Conservation (phyloP, 306 rosid genomes). For the Elaeagnus macrophylla region DNA sequence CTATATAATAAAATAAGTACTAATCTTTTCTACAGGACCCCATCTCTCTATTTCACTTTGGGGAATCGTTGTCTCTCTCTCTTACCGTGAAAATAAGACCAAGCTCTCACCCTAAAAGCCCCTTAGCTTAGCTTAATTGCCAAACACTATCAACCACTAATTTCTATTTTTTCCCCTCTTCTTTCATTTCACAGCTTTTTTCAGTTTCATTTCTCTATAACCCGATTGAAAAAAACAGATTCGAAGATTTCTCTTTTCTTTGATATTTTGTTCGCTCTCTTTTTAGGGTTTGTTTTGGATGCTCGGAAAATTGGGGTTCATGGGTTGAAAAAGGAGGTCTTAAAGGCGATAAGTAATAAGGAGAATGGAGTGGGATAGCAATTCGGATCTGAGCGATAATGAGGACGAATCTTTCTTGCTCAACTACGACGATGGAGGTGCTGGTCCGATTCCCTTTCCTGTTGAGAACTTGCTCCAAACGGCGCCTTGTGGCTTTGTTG, state of each 20-base stretch:
- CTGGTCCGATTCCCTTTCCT: conserved; percentile 65
- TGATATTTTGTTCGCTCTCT: background rate
- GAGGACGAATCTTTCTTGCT: conserved; percentile 57
- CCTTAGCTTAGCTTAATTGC: conserved; percentile 19
- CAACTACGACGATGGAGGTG: conserved; percentile 26
- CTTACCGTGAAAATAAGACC: too few relatives aligned
- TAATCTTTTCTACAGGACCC: too few relatives aligned
- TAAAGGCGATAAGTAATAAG: background rate
- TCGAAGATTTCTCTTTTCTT: too few relatives aligned
- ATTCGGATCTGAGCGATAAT: conserved; percentile 91
- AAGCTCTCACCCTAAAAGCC: background rate
- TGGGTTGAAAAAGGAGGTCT: conserved; percentile 42
- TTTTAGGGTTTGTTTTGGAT: conserved; percentile 5
- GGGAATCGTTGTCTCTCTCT: too few relatives aligned
- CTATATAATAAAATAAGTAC: too few relatives aligned
- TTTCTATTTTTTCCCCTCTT: conserved; percentile 19
- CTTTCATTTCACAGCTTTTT: background rate
- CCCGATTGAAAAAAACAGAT: background rate
- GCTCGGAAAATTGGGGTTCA: conserved; percentile 4
- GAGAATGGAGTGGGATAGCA: conserved; percentile 96
- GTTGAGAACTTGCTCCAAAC: conserved; percentile 56
- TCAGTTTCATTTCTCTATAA: background rate
- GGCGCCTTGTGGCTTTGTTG: conserved; percentile 86
- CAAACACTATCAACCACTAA: conserved; percentile 36
- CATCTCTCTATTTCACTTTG: too few relatives aligned